Evolutionary conservation across 2,329 filamentous ascomycete species (phyloP), one percentile per base, ranked within the genome.

Genomic region (Ceratocystiopsis sp.): DNA sequence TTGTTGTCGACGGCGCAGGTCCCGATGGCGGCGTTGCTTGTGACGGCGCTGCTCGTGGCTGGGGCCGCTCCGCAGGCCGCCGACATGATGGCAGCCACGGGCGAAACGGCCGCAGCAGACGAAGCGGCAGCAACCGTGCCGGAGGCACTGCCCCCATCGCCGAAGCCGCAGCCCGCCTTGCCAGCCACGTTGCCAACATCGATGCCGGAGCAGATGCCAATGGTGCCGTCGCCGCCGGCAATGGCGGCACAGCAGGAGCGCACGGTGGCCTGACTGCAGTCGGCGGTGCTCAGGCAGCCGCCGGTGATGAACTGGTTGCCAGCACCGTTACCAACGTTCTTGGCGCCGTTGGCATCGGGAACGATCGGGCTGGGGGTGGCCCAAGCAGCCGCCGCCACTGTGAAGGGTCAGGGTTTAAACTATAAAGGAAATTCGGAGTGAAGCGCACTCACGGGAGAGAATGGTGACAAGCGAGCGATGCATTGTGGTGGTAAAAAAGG

Each of bases 231-330:
- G 25, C 42, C 48, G 32, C 44, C 47, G n/a, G 45, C 42, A 16
- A 50, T 45, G 18, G 45, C 40, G 32, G 48, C 48, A 18, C 48
- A 46, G 43, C 49, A 50, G 14, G 48, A 46, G 35, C 29, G 39
- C 11, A 47, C 47, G 6, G 43, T 40, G 12, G 46, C 44, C 47
- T 50, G 45, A 34, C 53, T 53, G 44, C 55, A 57, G 48, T 57
- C 55, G 40, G 46, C 49, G 35, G 51, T 51, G 50, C 45, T 54
- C 18, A 51, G 43, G 40, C 55, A 57, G 42, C 45, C 52, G 41
- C 55, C 55, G 6, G 53, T 54, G 48, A 57, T 57, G 48, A 57
- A 57, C 47, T 56, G 55, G 3, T 33, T 41, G 17, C 53, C 55
- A 11, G 44, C 18, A 41, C 50, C 54, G 42, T 52, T 54, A 47